Percentiles rank a stretch among this genome's conserved stretches.
Evolutionary conservation across 2,329 filamentous ascomycete species (phyloP).

Genomic region (Penicillium sp.): DNA sequence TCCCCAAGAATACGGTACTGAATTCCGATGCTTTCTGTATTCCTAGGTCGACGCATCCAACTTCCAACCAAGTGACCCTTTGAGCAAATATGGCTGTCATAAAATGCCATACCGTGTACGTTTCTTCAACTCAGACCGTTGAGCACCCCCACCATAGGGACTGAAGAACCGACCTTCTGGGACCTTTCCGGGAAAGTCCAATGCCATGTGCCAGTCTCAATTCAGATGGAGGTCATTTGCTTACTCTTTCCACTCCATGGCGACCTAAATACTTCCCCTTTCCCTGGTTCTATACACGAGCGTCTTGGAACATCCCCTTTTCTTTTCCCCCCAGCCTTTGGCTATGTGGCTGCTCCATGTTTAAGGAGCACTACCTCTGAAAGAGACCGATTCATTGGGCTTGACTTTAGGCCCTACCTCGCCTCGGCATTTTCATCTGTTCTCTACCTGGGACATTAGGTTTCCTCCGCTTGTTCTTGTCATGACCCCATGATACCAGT

Average conservation of each 20-base stretch:
- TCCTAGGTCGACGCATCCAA: not conserved
- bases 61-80: not conserved
- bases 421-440: not conserved
- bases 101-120: not conserved
- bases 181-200: not conserved
- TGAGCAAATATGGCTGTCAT: not conserved
- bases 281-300: slow-evolving; percentile 3
- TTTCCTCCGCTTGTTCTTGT: slow-evolving; percentile 2
- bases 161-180: not conserved
- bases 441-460: not conserved
- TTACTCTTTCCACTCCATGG: not conserved
- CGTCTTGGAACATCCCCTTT: not conserved
- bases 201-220: not conserved
- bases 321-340: not conserved
- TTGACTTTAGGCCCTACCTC: not conserved
- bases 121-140: not conserved
- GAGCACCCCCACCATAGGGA: not conserved
- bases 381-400: not conserved
- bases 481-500: slow-evolving; percentile 18
- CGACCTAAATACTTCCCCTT: not conserved
- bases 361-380: not conserved
- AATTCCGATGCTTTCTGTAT: not conserved
- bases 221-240: not conserved
- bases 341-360: not conserved
- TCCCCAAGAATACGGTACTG: not conserved